Evolutionary conservation across 169 alveolate species (phyloP), one percentile per base, ranked within the genome.

Genomic region (Plasmodium falciparum): DNA sequence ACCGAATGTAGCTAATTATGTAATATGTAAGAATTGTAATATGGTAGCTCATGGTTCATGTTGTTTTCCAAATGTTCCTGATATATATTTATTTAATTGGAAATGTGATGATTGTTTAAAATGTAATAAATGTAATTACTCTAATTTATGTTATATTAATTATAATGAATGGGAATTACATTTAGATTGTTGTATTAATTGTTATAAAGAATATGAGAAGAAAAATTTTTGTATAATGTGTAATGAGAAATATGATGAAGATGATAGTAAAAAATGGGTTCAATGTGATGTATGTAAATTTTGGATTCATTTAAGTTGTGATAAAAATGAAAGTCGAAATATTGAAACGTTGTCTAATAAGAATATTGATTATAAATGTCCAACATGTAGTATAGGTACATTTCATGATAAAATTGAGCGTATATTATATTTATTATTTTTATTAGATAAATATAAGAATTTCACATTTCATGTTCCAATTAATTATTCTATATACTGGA

Each of bases 261-360:
- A 72, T 74, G 88, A 66, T 15, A 88, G 88, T 49, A 72, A 72
- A 49, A 74, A 74, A 22, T 95, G 95, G 97, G 92, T 95, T 20
- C 93, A 95, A 59, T 95, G 97, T 66, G 97, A 95, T 78, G 95
- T 94, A 22, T 95, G 97, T 83, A 94, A 92, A 85, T 69, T 91
- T 54, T 95, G 97, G 97, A 78, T 95, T n/a, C 97, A 95, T 88
- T 71, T 93, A 45, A 91, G 86, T 56, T 95, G 97, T 69, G 97
- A 95, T 75, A 92, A 89, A 47, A 61, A 85, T 43, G 92, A 93
- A 66, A 47, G 52, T 43, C 89, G 93, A 54, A 90, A 90, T 63
- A 89, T 92, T 8, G 90, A 80, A 73, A 76, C 93, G 59, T 86
- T 76, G 47, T 62, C 92, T 2, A 74, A 71, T 26, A 86, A 75